Conservation (phyloP, 495 filamentous ascomycete species). For the Penicillium tannophilum region DNA sequence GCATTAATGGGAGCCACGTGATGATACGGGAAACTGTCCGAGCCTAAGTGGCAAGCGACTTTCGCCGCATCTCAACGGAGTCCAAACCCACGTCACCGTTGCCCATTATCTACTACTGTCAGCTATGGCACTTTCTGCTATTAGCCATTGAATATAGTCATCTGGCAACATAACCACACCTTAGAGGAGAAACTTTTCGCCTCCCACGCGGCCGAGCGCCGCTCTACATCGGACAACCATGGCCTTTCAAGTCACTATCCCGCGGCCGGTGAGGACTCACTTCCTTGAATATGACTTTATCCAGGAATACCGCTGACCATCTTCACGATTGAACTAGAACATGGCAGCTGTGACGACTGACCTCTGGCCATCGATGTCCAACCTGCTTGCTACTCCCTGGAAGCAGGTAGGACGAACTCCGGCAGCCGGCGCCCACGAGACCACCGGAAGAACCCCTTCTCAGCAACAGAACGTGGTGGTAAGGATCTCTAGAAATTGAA, state of each 20-base stretch:
- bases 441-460: slow-evolving; percentile 17
- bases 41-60: slow-evolving; percentile 35
- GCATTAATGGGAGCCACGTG: not conserved
- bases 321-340: slow-evolving; percentile 28
- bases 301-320: slow-evolving; percentile 19
- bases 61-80: slow-evolving; percentile 41
- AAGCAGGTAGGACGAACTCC: slow-evolving; percentile 28
- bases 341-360: slow-evolving; percentile 43
- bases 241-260: slow-evolving; percentile 50
- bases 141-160: slow-evolving; percentile 10
- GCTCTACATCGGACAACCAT: slow-evolving; percentile 45
- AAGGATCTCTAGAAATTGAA: slow-evolving; percentile 5
- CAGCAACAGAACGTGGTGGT: slow-evolving; percentile 23
- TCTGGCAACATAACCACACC: slow-evolving; percentile 1
- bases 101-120: slow-evolving; percentile 15
- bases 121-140: slow-evolving; percentile 33
- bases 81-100: slow-evolving; percentile 25
- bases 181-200: slow-evolving; percentile 24
- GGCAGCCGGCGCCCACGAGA: slow-evolving; percentile 22
- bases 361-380: slow-evolving; percentile 49
- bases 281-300: not conserved
- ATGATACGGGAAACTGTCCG: slow-evolving; percentile 23
- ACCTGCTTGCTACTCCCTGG: slow-evolving; percentile 39
- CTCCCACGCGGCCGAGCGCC: slow-evolving; percentile 45
- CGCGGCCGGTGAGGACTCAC: slow-evolving; percentile 39